Conservation (phyloP, 2,329 filamentous ascomycete genomes). For the Thelonectria olida region DNA sequence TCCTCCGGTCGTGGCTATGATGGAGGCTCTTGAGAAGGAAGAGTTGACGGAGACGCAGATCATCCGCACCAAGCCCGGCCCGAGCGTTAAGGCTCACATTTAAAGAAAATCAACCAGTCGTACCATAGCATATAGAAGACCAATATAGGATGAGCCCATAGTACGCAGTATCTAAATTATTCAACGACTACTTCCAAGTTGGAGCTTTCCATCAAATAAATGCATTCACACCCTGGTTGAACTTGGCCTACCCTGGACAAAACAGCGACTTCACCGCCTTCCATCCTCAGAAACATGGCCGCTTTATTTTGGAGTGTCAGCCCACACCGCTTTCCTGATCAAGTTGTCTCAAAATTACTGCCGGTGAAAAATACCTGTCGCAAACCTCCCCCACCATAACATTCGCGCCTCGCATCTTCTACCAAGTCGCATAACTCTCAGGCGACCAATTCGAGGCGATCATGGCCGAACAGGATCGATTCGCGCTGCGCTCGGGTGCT, state of each 20-base stretch:
- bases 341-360: slow-evolving; percentile 21
- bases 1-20: slow-evolving; percentile 29
- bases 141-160: neutral
- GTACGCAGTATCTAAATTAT: no score
- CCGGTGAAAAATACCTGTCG: slow-evolving; percentile 36
- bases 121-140: neutral
- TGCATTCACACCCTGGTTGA: no score
- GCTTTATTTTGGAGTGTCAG: neutral
- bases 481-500: slow-evolving; percentile 42
- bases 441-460: slow-evolving; percentile 1
- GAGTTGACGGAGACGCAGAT: slow-evolving; percentile 27
- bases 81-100: slow-evolving; percentile 21
- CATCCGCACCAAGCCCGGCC: slow-evolving; percentile 29
- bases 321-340: slow-evolving; percentile 29
- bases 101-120: no score
- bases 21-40: slow-evolving; percentile 32
- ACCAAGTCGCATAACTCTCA: slow-evolving; percentile 13
- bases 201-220: no score
- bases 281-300: slow-evolving; percentile 8
- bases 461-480: slow-evolving; percentile 46
- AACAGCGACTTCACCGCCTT: slow-evolving; percentile 41
- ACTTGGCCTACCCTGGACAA: no score
- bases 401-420: slow-evolving; percentile 21
- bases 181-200: no score
- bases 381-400: slow-evolving; percentile 34